A percentile compares a stretch with the other conserved stretches of the same genome.
Conservation (phyloP, 805 yeast genomes). For the Dipodascus albidus region DNA sequence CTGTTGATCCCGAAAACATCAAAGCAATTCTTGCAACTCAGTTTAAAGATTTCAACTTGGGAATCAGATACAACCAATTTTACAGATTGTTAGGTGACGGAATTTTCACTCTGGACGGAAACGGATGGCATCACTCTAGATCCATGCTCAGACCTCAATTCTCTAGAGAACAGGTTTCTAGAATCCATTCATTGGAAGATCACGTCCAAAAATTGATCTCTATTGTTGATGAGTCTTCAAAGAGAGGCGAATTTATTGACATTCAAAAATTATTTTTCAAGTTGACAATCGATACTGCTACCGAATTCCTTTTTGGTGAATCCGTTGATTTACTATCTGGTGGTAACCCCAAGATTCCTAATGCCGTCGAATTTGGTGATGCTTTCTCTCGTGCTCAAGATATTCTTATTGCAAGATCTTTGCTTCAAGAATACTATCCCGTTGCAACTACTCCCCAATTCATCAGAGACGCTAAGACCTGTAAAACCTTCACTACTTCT, state of each 20-base stretch:
- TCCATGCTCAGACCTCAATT: slow-evolving; percentile 28
- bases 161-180: slow-evolving; percentile 23
- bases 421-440: slow-evolving; percentile 12
- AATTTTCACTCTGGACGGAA: slow-evolving; percentile 27
- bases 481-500: slow-evolving; percentile 27
- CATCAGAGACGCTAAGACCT: slow-evolving; percentile 21
- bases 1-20: slow-evolving; percentile 21
- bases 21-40: slow-evolving; percentile 21
- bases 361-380: slow-evolving; percentile 17
- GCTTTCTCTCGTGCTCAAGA: slow-evolving; percentile 16
- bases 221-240: neutral
- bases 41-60: slow-evolving; percentile 24
- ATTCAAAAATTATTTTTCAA: slow-evolving; percentile 13
- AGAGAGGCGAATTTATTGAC: slow-evolving; percentile 11
- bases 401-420: slow-evolving; percentile 9
- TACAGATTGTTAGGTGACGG: slow-evolving; percentile 25
- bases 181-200: slow-evolving; percentile 16
- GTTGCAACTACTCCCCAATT: slow-evolving; percentile 20
- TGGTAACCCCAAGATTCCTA: slow-evolving; percentile 2
- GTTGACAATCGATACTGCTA: slow-evolving; percentile 21
- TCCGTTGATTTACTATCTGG: slow-evolving; percentile 11
- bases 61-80: slow-evolving; percentile 18
- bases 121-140: slow-evolving; percentile 28
- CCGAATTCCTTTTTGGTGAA: slow-evolving; percentile 21
- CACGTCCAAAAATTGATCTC: slow-evolving; percentile 19